Base-by-base conservation (phyloP, 2,329 filamentous ascomycete species). In the Colletotrichum horii region DNA sequence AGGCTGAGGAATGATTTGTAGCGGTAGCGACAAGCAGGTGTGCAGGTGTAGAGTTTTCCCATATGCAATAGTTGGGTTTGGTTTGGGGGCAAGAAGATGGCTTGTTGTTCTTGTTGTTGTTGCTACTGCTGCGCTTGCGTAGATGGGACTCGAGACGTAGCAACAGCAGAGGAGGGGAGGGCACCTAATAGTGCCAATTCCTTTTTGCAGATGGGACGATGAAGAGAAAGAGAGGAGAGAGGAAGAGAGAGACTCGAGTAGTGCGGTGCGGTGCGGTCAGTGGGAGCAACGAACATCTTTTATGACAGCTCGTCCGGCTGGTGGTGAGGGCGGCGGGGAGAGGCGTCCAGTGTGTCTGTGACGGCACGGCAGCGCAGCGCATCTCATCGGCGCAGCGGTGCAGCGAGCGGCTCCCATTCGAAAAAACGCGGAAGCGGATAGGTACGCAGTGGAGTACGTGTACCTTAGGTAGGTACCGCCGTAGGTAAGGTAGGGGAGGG, bases 171-270 rank as follows among this genome's bases (percentile, higher is more conserved):
- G 52, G 58, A n/a, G 22, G 8, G 28, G n/a, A 58, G 55, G 48
- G 70, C 73, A 75, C 73, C 73, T 75, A 73, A 75, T 72, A 75
- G 73, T 75, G 71, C 58, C 70, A 26, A 28, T 28, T 30, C 15
- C n/a, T n/a, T 62, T 22, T 26, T 24, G 24, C n/a, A 36, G 62
- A 43, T 60, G 28, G 36, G n/a, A 52, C 56, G 52, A n/a, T 19
- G 5, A 55, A 62, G 32, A 22, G 16, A 24, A 7, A 8, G 60
- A 36, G 32, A 64, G n/a, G 61, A 24, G 61, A 61, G 19, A 61
- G n/a, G 24, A 48, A 67, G 70, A 30, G 48, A 58, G 26, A 58
- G 36, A 11, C 43, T 26, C 16, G 36, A 24, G 24, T 19, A 32
- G 19, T 48, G 38, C 16, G 26, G 22, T 58, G 32, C 38, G 15